Conservation (phyloP, 202 grass and related monocot genomes). For the Zoysia matrella region DNA sequence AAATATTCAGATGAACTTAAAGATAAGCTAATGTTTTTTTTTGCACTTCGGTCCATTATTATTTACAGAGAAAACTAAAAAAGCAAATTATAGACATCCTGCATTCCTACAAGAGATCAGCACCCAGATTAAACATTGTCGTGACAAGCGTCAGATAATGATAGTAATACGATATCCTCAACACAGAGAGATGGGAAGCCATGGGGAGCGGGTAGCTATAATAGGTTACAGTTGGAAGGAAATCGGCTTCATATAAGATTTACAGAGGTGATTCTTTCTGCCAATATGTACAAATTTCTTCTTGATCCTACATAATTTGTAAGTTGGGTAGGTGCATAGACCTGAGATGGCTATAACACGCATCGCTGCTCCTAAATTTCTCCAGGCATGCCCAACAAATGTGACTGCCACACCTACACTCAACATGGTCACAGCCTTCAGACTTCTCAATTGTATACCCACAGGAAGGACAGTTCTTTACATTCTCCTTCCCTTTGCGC, state of each 20-base stretch:
- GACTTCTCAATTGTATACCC: constrained; percentile 83
- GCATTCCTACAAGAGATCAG: neutral
- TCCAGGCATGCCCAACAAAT: constrained; percentile 91
- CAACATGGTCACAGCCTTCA: constrained; percentile 90
- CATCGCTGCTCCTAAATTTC: constrained; percentile 66
- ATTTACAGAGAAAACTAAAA: neutral
- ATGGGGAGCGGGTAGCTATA: neutral
- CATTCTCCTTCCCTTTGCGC: constrained; percentile 76
- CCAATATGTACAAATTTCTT: constrained; percentile 55
- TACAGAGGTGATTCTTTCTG: constrained; percentile 24
- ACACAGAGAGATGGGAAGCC: neutral
- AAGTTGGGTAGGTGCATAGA: constrained; percentile 55
- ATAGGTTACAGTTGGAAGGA: neutral
- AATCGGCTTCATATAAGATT: constrained; percentile 19
- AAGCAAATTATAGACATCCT: neutral
- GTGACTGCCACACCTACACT: constrained; percentile 78
- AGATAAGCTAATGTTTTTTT: neutral
- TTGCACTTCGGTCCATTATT: neutral
- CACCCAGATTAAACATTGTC: neutral
- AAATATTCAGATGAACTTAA: neutral
- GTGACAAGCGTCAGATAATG: constrained; percentile 2
- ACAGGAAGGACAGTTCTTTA: constrained; percentile 76
- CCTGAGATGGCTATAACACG: constrained; percentile 79
- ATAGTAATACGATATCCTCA: neutral
- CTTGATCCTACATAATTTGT: constrained; percentile 36